These are phyloP conservation scores for Parafenestella ontariensis DNA, from an alignment of 2,329 filamentous ascomycete species.

Conservation along the genomic window DNA sequence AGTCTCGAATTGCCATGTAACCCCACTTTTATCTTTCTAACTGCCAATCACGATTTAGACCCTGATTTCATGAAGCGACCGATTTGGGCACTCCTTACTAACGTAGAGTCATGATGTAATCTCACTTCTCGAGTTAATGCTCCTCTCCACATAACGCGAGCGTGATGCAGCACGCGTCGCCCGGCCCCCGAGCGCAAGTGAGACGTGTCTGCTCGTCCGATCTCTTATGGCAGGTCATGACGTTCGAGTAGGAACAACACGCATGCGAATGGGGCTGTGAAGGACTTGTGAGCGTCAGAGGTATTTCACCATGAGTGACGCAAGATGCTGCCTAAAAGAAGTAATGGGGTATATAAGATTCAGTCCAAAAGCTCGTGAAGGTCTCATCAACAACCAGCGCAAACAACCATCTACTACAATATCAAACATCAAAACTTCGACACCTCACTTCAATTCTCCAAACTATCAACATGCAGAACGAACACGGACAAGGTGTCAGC, in stretches of 20 bases:
- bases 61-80: background rate
- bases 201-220: background rate
- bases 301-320: conserved; percentile 1
- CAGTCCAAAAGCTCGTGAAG: background rate
- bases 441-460: background rate
- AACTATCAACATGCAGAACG: conserved; percentile 34
- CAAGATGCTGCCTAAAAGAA: background rate
- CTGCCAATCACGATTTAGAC: background rate
- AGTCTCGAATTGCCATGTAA: background rate
- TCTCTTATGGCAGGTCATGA: background rate
- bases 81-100: background rate
- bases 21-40: background rate
- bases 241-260: background rate
- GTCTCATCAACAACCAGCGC: background rate
- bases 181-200: background rate
- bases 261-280: background rate
- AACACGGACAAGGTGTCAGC: conserved; percentile 47
- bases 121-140: background rate
- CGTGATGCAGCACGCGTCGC: background rate
- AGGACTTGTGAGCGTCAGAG: conserved; percentile 1
- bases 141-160: background rate
- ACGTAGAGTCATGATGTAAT: conserved; percentile 6
- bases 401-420: background rate
- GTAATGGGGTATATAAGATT: background rate
- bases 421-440: background rate